Base-by-base conservation (phyloP, 352 stramenopile genomes). In the Phytopythium montanum region DNA sequence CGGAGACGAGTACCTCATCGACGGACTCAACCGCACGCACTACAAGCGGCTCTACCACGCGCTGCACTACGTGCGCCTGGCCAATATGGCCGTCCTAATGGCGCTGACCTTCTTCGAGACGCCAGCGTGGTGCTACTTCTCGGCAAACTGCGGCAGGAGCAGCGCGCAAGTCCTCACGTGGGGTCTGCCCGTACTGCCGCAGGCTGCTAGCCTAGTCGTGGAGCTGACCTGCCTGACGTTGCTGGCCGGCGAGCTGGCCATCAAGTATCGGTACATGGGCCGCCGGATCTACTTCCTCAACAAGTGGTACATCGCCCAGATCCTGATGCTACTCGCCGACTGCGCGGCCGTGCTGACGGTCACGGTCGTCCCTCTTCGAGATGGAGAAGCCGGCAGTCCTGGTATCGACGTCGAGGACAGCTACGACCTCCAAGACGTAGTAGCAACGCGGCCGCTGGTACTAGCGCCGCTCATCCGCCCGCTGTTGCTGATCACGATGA, bases 91-190 rank as follows among this genome's bases (percentile, higher is more conserved):
- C 9, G 62, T 84, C 31, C 56, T 88, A 16, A 59, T 88, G 13
- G 19, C 60, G 16, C 57, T 88, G 18, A 65, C 68, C 56, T 85
- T 85, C 50, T 79, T 87, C 23, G 79, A 88, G 54, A 72, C 72
- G 6, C 79, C 79, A 5, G 81, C 72, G 28, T 88, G 79, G 79
- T 88, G 79, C 48, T 75, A 70, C 41, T 82, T 75, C n/a, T 53
- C 48, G 1, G 29, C 41, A 5, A 63, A 61, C 1, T 88, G 76
- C 38, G 76, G 76, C 8, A 64, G 80, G 39, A 39, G 53, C 1
- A 44, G 54, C 5, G n/a, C 29, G 3, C 55, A 70, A 39, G 48
- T 73, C 18, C 54, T 79, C 9, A 75, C 72, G 31, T 80, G 70
- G 68, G 49, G 68, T 29, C 52, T 87, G 1, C 72, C 67, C 0